phyloP scores from a whole-genome alignment of 441 rosid genomes.

The Eruca vesicaria region DNA sequence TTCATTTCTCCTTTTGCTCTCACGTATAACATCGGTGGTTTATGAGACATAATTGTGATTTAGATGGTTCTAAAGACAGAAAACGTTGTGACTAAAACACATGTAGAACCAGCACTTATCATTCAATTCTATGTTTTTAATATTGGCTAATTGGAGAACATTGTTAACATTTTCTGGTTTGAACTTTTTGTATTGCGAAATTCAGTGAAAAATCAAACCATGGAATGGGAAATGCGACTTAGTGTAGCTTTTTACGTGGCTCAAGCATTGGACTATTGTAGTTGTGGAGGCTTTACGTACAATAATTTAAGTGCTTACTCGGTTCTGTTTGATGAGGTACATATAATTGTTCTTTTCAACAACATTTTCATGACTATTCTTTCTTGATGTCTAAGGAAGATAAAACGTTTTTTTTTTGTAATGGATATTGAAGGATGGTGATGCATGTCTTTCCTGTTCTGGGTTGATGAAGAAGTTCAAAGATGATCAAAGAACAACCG shows the following conservation, averaged over 20 bases:
- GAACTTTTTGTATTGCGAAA: conserved; percentile 14
- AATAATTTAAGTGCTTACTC: conserved; percentile 78
- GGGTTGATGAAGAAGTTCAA: conserved; percentile 77
- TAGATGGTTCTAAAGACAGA: background rate
- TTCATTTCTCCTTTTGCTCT: background rate
- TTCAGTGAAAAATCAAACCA: conserved; percentile 70
- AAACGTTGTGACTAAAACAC: background rate
- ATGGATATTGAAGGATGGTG: conserved; percentile 64
- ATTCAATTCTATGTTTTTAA: background rate
- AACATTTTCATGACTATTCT: background rate
- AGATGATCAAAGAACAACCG: conserved; percentile 63
- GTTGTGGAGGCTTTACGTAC: conserved; percentile 64
- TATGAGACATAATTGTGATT: background rate
- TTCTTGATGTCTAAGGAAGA: conserved; percentile 11
- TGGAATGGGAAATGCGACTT: conserved; percentile 76
- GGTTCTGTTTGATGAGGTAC: conserved; percentile 83
- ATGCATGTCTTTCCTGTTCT: conserved; percentile 86
- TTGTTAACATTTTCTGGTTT: background rate
- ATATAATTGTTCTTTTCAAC: background rate
- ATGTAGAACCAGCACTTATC: background rate
- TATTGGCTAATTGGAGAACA: background rate
- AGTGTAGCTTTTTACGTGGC: conserved; percentile 74
- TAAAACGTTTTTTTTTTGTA: background rate
- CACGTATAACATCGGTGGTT: background rate
- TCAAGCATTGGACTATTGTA: conserved; percentile 72